Evolutionary conservation across 2,329 filamentous ascomycete genomes (phyloP).

Genomic region (Aureobasidium melanogenum): DNA sequence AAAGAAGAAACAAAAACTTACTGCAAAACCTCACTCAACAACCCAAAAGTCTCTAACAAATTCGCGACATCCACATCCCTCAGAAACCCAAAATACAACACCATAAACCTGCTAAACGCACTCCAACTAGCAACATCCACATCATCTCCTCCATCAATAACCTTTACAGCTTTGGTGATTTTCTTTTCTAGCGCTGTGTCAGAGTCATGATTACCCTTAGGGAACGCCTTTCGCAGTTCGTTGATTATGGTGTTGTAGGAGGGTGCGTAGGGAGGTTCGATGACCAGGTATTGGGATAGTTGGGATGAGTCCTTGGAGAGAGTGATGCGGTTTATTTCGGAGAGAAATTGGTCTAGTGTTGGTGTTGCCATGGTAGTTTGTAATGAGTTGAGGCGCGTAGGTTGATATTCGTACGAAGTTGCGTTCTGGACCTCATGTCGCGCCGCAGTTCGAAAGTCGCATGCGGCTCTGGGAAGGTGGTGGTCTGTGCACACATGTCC

Average conservation of each 20-base stretch:
- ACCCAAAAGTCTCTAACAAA: conserved; percentile 63
- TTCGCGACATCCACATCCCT: conserved; percentile 71
- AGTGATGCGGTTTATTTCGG: conserved; percentile 54
- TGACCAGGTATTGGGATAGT: conserved; percentile 61
- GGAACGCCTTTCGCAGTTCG: conserved; percentile 56
- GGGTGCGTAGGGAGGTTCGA: conserved; percentile 61
- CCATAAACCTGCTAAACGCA: conserved; percentile 69
- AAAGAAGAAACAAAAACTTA: conserved; percentile 37
- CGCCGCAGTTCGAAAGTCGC: not conserved
- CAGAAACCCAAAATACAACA: conserved; percentile 72
- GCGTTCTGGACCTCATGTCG: not conserved
- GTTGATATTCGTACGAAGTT: not conserved
- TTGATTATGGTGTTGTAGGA: conserved; percentile 59
- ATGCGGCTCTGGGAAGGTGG: not conserved
- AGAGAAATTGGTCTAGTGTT: conserved; percentile 60
- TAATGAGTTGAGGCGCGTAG: not conserved
- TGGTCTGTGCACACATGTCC: conserved; percentile 1
- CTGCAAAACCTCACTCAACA: conserved; percentile 67
- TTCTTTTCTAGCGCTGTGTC: conserved; percentile 50
- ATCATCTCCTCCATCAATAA: conserved; percentile 51
- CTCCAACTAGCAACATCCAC: conserved; percentile 60
- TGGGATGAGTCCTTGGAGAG: conserved; percentile 53
- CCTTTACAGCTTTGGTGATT: conserved; percentile 57
- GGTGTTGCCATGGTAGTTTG: conserved; percentile 35
- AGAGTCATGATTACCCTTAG: conserved; percentile 29